These are phyloP conservation scores for Ochetophila trinervis DNA, from an alignment of 306 rosid genomes.

Conservation along the genomic window DNA sequence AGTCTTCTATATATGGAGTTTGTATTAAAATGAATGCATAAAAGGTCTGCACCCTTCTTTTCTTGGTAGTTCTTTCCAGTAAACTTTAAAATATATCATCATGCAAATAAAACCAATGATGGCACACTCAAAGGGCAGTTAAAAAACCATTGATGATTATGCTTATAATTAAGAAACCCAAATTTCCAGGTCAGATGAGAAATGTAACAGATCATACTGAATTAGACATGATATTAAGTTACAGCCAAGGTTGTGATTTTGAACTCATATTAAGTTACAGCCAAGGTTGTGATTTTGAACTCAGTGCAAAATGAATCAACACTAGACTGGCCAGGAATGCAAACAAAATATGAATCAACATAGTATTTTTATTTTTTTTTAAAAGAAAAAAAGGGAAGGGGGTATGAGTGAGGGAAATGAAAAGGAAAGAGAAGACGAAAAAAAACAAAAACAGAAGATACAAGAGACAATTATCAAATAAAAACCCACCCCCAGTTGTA, in stretches of 20 bases:
- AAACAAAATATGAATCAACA: too few species aligned
- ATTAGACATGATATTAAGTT: not conserved
- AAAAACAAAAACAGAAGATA: slow-evolving; percentile 9
- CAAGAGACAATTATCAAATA: slow-evolving; percentile 12
- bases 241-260: not conserved
- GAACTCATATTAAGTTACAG: too few species aligned
- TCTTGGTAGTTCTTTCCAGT: not conserved
- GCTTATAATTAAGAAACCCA: not conserved
- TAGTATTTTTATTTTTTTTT: too few species aligned
- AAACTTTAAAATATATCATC: not conserved
- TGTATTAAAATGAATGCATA: not conserved
- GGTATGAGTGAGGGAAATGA: not conserved
- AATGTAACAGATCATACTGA: not conserved
- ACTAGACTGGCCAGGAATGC: too few species aligned
- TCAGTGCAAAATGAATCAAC: too few species aligned
- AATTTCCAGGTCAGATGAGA: not conserved
- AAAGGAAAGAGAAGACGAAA: not conserved
- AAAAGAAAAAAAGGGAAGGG: not conserved
- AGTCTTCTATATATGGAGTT: not conserved
- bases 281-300: too few species aligned
- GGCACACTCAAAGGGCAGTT: not conserved
- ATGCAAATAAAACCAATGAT: too few species aligned
- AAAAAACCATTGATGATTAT: too few species aligned
- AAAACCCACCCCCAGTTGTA: slow-evolving; percentile 90
- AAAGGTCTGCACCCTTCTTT: not conserved